These are phyloP conservation scores for Hypoxylon rubiginosum DNA, from an alignment of 2,329 filamentous ascomycete genomes.

Conservation along the genomic window DNA sequence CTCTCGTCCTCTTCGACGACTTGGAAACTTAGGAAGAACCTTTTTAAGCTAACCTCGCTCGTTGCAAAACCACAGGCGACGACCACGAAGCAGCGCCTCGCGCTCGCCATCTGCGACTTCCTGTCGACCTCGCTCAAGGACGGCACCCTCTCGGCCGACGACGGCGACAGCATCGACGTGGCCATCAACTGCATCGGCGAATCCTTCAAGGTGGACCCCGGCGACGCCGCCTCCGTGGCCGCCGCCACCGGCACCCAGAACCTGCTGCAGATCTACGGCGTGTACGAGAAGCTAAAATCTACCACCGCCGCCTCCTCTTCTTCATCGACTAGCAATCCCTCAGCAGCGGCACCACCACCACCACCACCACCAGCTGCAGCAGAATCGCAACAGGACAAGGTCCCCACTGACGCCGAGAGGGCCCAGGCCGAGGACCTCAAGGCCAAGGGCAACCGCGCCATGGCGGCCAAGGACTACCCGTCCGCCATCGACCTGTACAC, in stretches of 20 bases:
- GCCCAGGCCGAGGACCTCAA: constrained; percentile 90
- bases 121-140: constrained; percentile 86
- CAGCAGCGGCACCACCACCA: constrained; percentile 58
- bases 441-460: constrained; percentile 90
- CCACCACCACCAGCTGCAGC: constrained; percentile 51
- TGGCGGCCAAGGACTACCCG: constrained; percentile 92
- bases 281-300: constrained; percentile 94
- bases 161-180: constrained; percentile 93
- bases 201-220: constrained; percentile 93
- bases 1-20: neutral
- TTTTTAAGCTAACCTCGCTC: neutral
- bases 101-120: constrained; percentile 97
- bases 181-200: constrained; percentile 95
- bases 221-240: constrained; percentile 77
- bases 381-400: neutral
- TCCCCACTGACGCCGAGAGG: constrained; percentile 62
- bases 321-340: no score
- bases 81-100: constrained; percentile 83
- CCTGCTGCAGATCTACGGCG: constrained; percentile 90
- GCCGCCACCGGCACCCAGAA: constrained; percentile 88
- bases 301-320: constrained; percentile 55
- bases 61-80: constrained; percentile 53
- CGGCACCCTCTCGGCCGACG: constrained; percentile 88
- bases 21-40: neutral
- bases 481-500: constrained; percentile 89